Evolutionary conservation across 2,329 filamentous ascomycete species (phyloP).

Genomic region (Neodidymelliopsis sp.): DNA sequence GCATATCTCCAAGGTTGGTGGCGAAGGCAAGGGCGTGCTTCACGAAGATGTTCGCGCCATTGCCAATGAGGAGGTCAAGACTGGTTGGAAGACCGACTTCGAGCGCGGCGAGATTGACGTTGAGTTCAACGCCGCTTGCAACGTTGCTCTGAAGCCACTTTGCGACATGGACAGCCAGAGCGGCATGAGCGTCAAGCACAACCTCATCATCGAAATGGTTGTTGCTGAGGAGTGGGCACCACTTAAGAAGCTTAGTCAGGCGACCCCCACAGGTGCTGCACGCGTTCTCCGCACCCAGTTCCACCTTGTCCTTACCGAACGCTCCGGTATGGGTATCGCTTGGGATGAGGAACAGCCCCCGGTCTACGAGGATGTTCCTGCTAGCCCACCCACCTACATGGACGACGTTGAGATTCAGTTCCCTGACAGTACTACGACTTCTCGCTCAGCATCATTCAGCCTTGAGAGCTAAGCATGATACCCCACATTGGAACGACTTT

Average conservation of each 20-base stretch:
- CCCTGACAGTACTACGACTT: slow-evolving; percentile 49
- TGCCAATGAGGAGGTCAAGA: slow-evolving; percentile 81
- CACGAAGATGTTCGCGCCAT: slow-evolving; percentile 80
- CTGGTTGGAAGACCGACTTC: slow-evolving; percentile 88
- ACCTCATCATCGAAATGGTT: slow-evolving; percentile 89
- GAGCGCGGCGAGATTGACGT: slow-evolving; percentile 78
- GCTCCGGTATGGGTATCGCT: slow-evolving; percentile 84
- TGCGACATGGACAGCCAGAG: slow-evolving; percentile 80
- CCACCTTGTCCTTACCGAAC: slow-evolving; percentile 80
- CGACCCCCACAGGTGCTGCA: slow-evolving; percentile 87
- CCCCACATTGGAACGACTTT: slow-evolving; percentile 7
- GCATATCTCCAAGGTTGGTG: slow-evolving; percentile 72
- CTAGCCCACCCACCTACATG: slow-evolving; percentile 72
- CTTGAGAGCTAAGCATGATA: slow-evolving; percentile 22
- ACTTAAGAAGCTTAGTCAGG: slow-evolving; percentile 73
- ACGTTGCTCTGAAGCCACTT: slow-evolving; percentile 68
- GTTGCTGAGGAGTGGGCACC: slow-evolving; percentile 87
- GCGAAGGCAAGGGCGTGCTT: slow-evolving; percentile 72
- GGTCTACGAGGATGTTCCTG: slow-evolving; percentile 91
- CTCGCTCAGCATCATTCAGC: slow-evolving; percentile 37
- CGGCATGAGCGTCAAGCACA: slow-evolving; percentile 82
- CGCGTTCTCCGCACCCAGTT: slow-evolving; percentile 94
- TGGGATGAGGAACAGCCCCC: slow-evolving; percentile 98
- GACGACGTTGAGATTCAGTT: slow-evolving; percentile 37
- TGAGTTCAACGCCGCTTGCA: slow-evolving; percentile 74